phyloP scores from a whole-genome alignment of 2,329 filamentous ascomycete species.

The Daldinia sp. region DNA sequence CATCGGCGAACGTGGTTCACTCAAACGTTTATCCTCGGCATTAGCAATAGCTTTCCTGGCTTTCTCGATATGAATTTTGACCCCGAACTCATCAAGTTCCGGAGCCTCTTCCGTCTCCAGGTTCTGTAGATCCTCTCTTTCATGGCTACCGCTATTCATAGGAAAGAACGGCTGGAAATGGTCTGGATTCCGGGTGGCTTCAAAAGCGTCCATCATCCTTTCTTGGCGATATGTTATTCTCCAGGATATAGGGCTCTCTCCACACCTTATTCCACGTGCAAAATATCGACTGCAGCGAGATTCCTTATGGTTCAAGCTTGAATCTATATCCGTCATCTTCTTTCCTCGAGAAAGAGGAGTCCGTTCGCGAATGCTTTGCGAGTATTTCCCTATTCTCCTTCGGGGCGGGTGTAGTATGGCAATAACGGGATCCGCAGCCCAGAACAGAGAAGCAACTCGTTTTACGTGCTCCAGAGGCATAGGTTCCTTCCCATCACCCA shows the following conservation, averaged over 20 bases:
- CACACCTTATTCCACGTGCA: conserved; percentile 19
- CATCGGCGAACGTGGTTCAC: neutral
- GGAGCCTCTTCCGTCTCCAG: neutral
- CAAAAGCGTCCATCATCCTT: conserved; percentile 12
- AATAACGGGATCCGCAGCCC: conserved; percentile 35
- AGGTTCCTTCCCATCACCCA: conserved; percentile 24
- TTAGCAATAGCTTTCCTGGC: neutral
- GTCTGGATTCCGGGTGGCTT: conserved; percentile 23
- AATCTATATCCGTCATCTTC: neutral
- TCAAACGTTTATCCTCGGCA: neutral
- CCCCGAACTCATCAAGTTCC: neutral
- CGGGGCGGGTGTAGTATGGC: conserved; percentile 24
- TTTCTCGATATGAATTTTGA: neutral
- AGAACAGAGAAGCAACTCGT: conserved; percentile 26
- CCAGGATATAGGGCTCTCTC: conserved; percentile 20
- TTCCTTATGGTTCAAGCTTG: neutral
- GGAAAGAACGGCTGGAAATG: conserved; percentile 34
- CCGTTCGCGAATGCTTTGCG: conserved; percentile 18
- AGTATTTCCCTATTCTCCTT: conserved; percentile 14
- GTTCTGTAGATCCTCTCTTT: no score
- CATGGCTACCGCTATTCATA: no score
- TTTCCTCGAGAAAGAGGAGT: neutral
- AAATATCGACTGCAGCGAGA: conserved; percentile 10
- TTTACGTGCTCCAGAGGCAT: conserved; percentile 30
- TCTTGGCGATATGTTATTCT: neutral